phyloP scores from a whole-genome alignment of 2,329 filamentous ascomycete genomes.

The Hortaea sp. region DNA sequence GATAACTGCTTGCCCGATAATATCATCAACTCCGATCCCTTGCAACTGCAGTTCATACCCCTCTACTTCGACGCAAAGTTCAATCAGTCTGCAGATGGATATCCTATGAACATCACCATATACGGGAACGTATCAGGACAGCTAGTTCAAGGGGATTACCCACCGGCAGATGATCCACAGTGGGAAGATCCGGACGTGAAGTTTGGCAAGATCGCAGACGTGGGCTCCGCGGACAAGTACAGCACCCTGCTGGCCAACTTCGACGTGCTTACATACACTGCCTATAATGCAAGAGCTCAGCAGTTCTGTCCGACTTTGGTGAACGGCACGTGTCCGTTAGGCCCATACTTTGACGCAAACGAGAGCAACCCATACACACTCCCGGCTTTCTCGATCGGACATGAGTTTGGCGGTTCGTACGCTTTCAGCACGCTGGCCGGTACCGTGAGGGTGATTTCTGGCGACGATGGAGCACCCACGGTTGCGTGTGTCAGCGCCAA shows the following conservation, averaged over 20 bases:
- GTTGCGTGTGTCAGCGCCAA: slow-evolving; percentile 75
- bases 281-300: slow-evolving; percentile 45
- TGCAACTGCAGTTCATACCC: slow-evolving; percentile 70
- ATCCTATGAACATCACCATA: slow-evolving; percentile 65
- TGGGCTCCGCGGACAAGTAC: slow-evolving; percentile 48
- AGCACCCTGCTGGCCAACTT: slow-evolving; percentile 63
- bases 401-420: slow-evolving; percentile 73
- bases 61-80: slow-evolving; percentile 65
- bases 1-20: slow-evolving; percentile 66
- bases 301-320: slow-evolving; percentile 56
- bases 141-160: slow-evolving; percentile 47
- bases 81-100: slow-evolving; percentile 44
- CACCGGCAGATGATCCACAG: slow-evolving; percentile 45
- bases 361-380: slow-evolving; percentile 43
- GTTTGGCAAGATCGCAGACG: slow-evolving; percentile 66
- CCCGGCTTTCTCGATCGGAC: slow-evolving; percentile 62
- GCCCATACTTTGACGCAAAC: slow-evolving; percentile 58
- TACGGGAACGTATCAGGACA: slow-evolving; percentile 88
- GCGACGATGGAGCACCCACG: slow-evolving; percentile 51
- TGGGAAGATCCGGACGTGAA: slow-evolving; percentile 52
- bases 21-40: slow-evolving; percentile 47
- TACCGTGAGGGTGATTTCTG: slow-evolving; percentile 65
- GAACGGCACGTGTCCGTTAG: slow-evolving; percentile 61
- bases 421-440: slow-evolving; percentile 73
- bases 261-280: slow-evolving; percentile 67